phyloP scores from a whole-genome alignment of 352 stramenopile genomes.

The Phytophthora hybrid region DNA sequence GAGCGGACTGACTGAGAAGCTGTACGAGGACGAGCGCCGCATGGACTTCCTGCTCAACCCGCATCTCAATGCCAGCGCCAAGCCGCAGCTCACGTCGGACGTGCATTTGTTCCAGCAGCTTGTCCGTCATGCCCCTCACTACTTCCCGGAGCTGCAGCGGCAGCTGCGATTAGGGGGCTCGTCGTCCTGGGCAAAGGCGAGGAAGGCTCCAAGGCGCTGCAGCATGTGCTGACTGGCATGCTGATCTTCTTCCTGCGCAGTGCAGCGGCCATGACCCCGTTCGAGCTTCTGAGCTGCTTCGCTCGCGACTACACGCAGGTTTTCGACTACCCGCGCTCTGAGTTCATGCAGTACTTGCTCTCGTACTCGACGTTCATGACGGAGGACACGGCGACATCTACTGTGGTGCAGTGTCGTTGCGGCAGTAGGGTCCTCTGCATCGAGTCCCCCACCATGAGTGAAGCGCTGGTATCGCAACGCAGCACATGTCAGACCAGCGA shows the following conservation, averaged over 20 bases:
- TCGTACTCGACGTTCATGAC: too few species aligned
- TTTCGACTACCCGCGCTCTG: too few species aligned
- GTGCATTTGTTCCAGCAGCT: constrained; percentile 48
- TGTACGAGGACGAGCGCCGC: constrained; percentile 48
- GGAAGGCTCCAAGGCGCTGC: constrained; percentile 28
- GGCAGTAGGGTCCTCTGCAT: constrained; percentile 49
- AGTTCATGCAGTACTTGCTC: too few species aligned
- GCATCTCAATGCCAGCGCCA: background rate
- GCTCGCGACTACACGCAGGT: too few species aligned
- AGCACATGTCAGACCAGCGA: too few species aligned
- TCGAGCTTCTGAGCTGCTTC: constrained; percentile 46
- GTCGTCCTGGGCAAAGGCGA: constrained; percentile 40
- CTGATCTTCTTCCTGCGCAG: constrained; percentile 64
- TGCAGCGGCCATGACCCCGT: constrained; percentile 31
- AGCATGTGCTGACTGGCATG: constrained; percentile 37
- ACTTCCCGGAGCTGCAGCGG: constrained; percentile 58
- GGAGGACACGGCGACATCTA: too few species aligned
- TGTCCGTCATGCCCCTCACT: constrained; percentile 40
- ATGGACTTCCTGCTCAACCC: constrained; percentile 45
- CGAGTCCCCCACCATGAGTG: constrained; percentile 13
- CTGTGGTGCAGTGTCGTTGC: constrained; percentile 52
- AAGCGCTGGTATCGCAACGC: too few species aligned
- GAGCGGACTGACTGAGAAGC: constrained; percentile 19
- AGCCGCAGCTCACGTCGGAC: background rate
- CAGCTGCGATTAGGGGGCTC: constrained; percentile 52